A percentile compares a stretch with the other conserved stretches of the same genome.
phyloP scores from a whole-genome alignment of 331 rosid genomes.

The Acacia pycnantha region DNA sequence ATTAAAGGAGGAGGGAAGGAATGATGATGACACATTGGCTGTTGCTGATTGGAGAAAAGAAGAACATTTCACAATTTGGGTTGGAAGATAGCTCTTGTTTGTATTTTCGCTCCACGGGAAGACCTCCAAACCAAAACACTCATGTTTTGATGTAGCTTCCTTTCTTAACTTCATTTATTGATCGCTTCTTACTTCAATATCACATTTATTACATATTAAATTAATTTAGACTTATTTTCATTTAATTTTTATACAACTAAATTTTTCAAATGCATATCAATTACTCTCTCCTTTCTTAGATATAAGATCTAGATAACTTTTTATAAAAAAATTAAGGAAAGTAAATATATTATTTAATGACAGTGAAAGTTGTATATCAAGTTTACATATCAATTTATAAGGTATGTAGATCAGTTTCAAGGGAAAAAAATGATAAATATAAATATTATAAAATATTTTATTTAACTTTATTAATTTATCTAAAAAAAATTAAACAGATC shows the following conservation, averaged over 20 bases:
- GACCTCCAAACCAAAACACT: neutral
- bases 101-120: neutral
- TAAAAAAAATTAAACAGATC: no score
- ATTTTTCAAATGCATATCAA: no score
- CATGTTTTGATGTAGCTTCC: neutral
- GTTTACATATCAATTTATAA: no score
- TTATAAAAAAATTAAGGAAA: fast-evolving
- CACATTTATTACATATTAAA: neutral
- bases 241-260: no score
- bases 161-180: neutral
- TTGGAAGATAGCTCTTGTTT: slow-evolving; percentile 67
- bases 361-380: no score
- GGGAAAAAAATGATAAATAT: no score
- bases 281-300: no score
- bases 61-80: slow-evolving; percentile 43
- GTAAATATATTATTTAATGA: no score
- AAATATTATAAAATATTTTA: no score
- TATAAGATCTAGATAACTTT: fast-evolving
- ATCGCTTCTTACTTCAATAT: neutral
- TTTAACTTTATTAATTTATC: no score
- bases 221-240: no score
- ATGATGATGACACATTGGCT: slow-evolving; percentile 56
- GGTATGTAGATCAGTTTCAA: no score
- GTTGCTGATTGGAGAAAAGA: slow-evolving; percentile 44
- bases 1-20: slow-evolving; percentile 50